phyloP scores from a whole-genome alignment of 768 basidiomycete genomes.

The Lactarius quietus region DNA sequence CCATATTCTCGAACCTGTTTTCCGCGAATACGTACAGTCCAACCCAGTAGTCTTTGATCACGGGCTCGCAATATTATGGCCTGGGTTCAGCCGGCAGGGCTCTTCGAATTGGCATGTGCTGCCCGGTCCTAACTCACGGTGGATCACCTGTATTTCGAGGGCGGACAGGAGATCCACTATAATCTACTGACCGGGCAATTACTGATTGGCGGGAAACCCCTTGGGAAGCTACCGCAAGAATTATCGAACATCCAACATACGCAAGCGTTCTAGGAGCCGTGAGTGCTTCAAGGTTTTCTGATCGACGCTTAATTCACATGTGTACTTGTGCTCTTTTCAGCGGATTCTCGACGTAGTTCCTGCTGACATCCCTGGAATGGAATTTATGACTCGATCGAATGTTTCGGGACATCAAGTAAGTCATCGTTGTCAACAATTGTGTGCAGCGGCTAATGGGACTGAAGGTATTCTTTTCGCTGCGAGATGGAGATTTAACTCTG shows the following conservation, averaged over 20 bases:
- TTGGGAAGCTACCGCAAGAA: slow-evolving; percentile 4
- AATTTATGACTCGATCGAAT: slow-evolving; percentile 2
- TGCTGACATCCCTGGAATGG: background rate
- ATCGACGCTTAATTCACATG: background rate
- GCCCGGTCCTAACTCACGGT: no score
- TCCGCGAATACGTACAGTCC: background rate
- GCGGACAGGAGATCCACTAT: slow-evolving; percentile 5
- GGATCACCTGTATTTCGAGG: slow-evolving; percentile 7
- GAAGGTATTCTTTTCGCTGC: background rate
- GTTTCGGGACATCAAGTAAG: background rate
- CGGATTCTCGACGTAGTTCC: slow-evolving; percentile 2
- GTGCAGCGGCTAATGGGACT: background rate
- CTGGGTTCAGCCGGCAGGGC: background rate
- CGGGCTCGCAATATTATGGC: background rate
- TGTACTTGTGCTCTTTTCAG: background rate
- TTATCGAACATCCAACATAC: slow-evolving; percentile 4
- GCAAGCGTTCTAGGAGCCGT: background rate
- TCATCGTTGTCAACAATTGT: background rate
- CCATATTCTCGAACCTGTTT: background rate
- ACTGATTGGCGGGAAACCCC: background rate
- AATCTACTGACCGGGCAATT: slow-evolving; percentile 5
- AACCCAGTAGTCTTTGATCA: background rate
- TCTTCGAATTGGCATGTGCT: slow-evolving; percentile 7
- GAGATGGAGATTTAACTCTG: background rate
- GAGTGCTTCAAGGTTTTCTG: no score